Conservation (phyloP, 495 filamentous ascomycete species). For the Friedmanniomyces endolithicus region DNA sequence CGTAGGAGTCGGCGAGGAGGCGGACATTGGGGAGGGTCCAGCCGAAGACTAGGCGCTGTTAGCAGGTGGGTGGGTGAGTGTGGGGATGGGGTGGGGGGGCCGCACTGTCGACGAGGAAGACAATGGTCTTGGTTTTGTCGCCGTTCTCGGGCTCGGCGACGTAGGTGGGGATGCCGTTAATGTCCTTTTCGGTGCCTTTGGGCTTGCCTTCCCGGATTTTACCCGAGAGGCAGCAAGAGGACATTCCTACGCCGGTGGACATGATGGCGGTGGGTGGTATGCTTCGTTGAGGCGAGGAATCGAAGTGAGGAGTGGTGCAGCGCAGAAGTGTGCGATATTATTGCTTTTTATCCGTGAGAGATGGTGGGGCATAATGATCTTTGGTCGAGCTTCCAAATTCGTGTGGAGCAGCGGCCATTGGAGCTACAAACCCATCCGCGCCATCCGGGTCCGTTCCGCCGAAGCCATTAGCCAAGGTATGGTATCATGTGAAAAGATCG, state of each 20-base stretch:
- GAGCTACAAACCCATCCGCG: too few relatives aligned
- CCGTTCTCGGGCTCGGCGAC: slow-evolving; percentile 20
- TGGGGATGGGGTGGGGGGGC: background rate
- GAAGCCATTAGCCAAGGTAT: too few relatives aligned
- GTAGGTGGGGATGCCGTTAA: slow-evolving; percentile 23
- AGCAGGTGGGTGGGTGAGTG: background rate
- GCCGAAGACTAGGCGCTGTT: slow-evolving; percentile 24
- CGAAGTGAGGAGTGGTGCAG: background rate
- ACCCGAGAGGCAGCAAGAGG: slow-evolving; percentile 25
- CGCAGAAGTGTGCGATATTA: too few relatives aligned
- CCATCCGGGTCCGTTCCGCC: too few relatives aligned
- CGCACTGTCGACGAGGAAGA: slow-evolving; percentile 24
- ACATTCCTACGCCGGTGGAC: slow-evolving; percentile 20
- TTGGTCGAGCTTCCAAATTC: too few relatives aligned
- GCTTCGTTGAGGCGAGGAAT: background rate
- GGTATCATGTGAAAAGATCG: too few relatives aligned
- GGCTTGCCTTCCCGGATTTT: slow-evolving; percentile 21
- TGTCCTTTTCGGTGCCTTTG: slow-evolving; percentile 13
- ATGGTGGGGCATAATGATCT: too few relatives aligned
- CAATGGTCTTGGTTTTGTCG: slow-evolving; percentile 18
- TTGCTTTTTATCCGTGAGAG: too few relatives aligned
- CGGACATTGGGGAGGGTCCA: slow-evolving; percentile 23
- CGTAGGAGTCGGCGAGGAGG: slow-evolving; percentile 26
- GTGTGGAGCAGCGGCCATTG: too few relatives aligned
- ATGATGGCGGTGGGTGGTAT: slow-evolving; percentile 6